Evolutionary conservation across 2,329 filamentous ascomycete species (phyloP).

Genomic region (Fusarium gaditjirri): DNA sequence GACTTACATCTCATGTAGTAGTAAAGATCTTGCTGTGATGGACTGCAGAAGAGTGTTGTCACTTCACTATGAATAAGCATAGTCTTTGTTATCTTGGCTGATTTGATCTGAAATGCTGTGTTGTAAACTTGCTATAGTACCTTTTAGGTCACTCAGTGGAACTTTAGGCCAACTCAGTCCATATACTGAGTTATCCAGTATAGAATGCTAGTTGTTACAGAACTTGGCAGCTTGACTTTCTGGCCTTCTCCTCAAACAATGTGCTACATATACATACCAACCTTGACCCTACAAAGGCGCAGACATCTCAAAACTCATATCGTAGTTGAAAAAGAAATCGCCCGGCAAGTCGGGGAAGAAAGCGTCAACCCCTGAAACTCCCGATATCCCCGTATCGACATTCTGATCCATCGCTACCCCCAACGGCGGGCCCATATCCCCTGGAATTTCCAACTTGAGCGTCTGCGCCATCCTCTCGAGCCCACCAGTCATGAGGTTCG

Average conservation of each 20-base stretch:
- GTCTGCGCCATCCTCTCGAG: conserved; percentile 47
- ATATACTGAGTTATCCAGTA: background rate
- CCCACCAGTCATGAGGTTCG: conserved; percentile 57
- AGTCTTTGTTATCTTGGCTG: too few relatives aligned
- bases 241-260: background rate
- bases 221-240: background rate
- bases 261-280: too few relatives aligned
- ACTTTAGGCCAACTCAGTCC: too few relatives aligned
- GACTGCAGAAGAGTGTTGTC: too few relatives aligned
- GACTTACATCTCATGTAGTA: too few relatives aligned
- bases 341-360: conserved; percentile 29
- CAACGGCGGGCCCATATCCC: background rate
- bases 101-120: too few relatives aligned
- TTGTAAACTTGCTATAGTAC: too few relatives aligned
- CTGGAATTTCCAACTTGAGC: background rate
- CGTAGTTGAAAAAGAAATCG: conserved; percentile 30
- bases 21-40: too few relatives aligned
- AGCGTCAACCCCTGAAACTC: conserved; percentile 8
- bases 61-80: too few relatives aligned
- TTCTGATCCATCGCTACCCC: background rate
- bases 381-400: background rate
- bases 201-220: rapidly evolving
- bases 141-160: too few relatives aligned
- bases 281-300: background rate
- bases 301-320: conserved; percentile 23